A percentile compares a stretch with the other conserved stretches of the same genome.
Evolutionary conservation across 163 green algal genomes (phyloP).

Genomic region (Botryococcus braunii): DNA sequence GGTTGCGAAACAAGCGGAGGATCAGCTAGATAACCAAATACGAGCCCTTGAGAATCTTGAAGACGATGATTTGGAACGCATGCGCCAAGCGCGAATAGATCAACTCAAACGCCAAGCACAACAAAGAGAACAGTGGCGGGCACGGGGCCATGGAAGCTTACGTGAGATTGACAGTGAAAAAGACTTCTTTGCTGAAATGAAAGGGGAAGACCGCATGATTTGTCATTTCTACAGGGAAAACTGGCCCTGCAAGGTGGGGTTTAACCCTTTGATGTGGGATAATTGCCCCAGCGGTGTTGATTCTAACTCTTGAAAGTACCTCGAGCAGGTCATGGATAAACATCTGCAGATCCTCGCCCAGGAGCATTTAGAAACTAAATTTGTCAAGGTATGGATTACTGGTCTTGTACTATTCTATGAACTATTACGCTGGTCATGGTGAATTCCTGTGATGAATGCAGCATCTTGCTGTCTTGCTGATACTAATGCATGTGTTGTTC

Average conservation of each 20-base stretch:
- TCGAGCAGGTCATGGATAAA: conserved; percentile 88
- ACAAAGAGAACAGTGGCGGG: conserved; percentile 73
- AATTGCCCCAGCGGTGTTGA: no score
- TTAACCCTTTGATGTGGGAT: no score
- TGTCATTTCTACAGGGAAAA: conserved; percentile 92
- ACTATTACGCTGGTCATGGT: neutral
- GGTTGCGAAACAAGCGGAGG: conserved; percentile 62
- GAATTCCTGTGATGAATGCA: neutral
- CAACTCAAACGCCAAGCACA: conserved; percentile 58
- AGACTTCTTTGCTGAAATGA: conserved; percentile 91
- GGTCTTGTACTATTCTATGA: neutral
- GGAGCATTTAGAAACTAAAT: conserved; percentile 93
- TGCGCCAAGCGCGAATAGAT: conserved; percentile 60
- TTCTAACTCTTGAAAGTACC: no score
- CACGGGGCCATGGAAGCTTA: conserved; percentile 79
- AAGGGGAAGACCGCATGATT: conserved; percentile 84
- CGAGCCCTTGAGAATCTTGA: conserved; percentile 78
- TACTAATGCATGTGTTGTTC: conserved; percentile 15
- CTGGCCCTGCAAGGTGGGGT: conserved; percentile 82
- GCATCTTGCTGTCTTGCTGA: neutral
- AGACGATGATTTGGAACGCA: conserved; percentile 71
- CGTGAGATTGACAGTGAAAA: conserved; percentile 65
- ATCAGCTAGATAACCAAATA: conserved; percentile 75
- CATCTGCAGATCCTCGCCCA: conserved; percentile 73
- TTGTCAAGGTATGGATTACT: conserved; percentile 59